phyloP scores from a whole-genome alignment of 2,329 filamentous ascomycete species.

The Colletotrichum noveboracense region DNA sequence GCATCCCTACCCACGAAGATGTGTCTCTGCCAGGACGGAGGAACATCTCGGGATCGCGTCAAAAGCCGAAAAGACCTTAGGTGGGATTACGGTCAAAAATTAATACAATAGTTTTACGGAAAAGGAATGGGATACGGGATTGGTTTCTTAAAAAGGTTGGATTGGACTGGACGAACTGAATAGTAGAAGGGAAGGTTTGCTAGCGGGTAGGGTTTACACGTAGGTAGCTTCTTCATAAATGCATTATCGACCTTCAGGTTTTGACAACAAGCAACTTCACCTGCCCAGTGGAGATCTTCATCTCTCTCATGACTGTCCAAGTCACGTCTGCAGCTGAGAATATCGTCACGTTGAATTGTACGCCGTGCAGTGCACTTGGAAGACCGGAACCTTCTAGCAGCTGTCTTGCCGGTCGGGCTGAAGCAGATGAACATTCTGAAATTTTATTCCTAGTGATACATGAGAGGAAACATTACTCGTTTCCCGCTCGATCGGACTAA shows the following conservation, averaged over 20 bases:
- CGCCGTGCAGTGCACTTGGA: not conserved
- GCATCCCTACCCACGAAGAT: not conserved
- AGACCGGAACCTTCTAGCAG: not conserved
- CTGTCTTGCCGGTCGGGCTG: not conserved
- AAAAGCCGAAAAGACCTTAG: not conserved
- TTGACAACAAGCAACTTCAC: not conserved
- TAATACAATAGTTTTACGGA: not conserved
- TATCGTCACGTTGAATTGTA: not conserved
- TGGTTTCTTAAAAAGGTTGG: not conserved
- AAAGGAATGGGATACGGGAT: not conserved
- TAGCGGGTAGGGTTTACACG: not conserved
- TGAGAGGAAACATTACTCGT: not conserved
- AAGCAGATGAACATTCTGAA: not conserved
- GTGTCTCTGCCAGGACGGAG: not conserved
- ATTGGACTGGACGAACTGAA: not conserved
- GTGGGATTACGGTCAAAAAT: not conserved
- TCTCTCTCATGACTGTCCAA: not conserved
- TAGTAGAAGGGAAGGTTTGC: not conserved
- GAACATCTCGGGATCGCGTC: not conserved
- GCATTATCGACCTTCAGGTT: not conserved
- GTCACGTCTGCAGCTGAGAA: not conserved
- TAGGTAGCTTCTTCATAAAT: not conserved
- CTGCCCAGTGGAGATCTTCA: not conserved
- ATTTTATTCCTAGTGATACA: not conserved
- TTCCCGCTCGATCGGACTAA: not conserved